Evolutionary conservation across 2,329 filamentous ascomycete species (phyloP).

Genomic region (Paraconiothyrium brasiliense): DNA sequence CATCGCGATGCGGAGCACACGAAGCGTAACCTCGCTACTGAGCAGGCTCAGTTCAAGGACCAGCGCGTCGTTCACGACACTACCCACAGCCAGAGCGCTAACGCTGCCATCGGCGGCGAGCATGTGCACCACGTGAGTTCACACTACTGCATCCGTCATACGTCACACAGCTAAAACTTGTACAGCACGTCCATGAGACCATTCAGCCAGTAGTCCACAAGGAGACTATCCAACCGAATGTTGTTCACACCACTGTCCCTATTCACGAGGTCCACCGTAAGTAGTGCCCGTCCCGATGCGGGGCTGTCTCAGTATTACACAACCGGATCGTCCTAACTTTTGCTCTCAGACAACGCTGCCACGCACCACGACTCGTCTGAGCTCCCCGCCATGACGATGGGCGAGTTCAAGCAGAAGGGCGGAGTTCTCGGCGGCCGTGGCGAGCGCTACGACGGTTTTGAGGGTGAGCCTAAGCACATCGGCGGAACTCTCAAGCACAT

Average conservation of each 20-base stretch:
- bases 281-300: not conserved
- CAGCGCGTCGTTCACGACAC: constrained; percentile 58
- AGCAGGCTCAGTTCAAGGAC: constrained; percentile 65
- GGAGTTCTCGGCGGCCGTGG: constrained; percentile 64
- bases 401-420: constrained; percentile 69
- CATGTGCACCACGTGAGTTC: constrained; percentile 65
- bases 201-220: constrained; percentile 77
- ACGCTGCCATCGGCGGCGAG: constrained; percentile 65
- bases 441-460: constrained; percentile 67
- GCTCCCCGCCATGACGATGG: constrained; percentile 70
- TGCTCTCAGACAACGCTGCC: constrained; percentile 62
- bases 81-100: constrained; percentile 59
- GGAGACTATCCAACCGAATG: constrained; percentile 71
- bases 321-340: not conserved
- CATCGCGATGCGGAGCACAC: constrained; percentile 64
- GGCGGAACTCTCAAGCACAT: constrained; percentile 35
- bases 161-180: constrained; percentile 18
- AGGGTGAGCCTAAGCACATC: constrained; percentile 67
- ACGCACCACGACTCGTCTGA: constrained; percentile 72
- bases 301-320: too few species aligned
- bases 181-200: constrained; percentile 68
- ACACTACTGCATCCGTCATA: not conserved
- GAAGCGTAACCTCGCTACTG: constrained; percentile 49
- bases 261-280: constrained; percentile 73
- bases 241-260: constrained; percentile 76